Evolutionary conservation across 306 rosid genomes (phyloP).

Genomic region (Cyclanthera cordifolia): DNA sequence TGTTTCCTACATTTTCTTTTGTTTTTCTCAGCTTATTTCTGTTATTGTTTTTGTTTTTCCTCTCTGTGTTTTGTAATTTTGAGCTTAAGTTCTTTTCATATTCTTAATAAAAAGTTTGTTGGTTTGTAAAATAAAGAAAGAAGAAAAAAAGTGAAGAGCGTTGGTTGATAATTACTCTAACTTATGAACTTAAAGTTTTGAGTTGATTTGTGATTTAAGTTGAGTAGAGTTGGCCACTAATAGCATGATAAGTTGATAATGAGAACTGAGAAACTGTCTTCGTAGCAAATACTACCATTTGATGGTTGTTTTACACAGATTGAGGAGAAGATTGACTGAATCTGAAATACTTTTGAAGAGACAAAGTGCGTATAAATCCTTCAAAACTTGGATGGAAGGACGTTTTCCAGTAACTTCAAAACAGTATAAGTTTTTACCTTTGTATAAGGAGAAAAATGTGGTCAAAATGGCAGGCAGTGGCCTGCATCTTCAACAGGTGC

Average conservation of each 20-base stretch:
- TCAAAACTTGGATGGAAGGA: slow-evolving; percentile 96
- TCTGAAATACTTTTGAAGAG: background rate
- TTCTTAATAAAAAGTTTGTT: too few species aligned
- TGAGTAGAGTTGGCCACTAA: background rate
- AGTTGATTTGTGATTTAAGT: background rate
- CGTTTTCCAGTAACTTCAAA: slow-evolving; percentile 55
- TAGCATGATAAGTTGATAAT: background rate
- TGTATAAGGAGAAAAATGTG: background rate
- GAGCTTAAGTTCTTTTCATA: too few species aligned
- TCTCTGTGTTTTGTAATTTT: too few species aligned
- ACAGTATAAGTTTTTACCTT: background rate
- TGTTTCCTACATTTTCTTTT: too few species aligned
- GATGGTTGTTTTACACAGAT: too few species aligned
- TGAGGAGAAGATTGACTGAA: background rate
- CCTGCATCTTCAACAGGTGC: background rate
- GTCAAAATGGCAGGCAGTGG: background rate
- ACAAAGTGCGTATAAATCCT: slow-evolving; percentile 83
- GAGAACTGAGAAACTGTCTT: background rate
- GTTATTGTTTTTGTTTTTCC: too few species aligned
- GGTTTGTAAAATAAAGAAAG: too few species aligned
- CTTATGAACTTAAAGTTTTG: too few species aligned
- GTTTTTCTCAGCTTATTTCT: too few species aligned
- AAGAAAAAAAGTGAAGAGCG: too few species aligned
- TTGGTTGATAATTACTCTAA: too few species aligned
- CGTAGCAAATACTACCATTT: background rate